phyloP scores from a whole-genome alignment of 768 basidiomycete species.

The Leucocoprinus leucothites region DNA sequence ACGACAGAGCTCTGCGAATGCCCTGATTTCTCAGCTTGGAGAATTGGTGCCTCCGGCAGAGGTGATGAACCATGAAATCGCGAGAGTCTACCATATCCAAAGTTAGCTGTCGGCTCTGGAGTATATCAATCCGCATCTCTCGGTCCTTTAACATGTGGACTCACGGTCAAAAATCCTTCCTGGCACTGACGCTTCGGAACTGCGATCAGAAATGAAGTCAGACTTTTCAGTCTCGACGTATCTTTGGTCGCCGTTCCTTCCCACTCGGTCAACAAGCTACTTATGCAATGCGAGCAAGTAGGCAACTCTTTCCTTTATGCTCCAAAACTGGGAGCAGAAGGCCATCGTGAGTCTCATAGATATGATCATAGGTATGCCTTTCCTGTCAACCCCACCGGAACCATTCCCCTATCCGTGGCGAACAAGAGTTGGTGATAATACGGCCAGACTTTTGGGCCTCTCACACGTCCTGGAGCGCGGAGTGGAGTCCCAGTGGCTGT shows the following conservation, averaged over 20 bases:
- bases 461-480: too few relatives aligned
- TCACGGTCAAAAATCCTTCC: neutral
- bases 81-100: too few relatives aligned
- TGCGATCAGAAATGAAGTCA: neutral
- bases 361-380: neutral
- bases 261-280: neutral
- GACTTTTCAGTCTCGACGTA: neutral
- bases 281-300: neutral
- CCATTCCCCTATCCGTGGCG: neutral
- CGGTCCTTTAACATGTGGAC: neutral
- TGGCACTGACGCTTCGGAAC: neutral
- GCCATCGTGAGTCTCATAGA: neutral
- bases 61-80: neutral
- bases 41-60: neutral
- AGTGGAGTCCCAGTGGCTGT: too few relatives aligned
- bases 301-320: neutral
- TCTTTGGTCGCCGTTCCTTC: neutral
- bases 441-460: too few relatives aligned
- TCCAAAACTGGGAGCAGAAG: neutral
- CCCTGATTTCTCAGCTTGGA: neutral
- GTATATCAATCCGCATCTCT: neutral
- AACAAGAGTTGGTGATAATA: neutral
- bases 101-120: neutral
- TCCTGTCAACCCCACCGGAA: neutral
- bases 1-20: neutral